Evolutionary conservation across 192 early-diverging fungal species (phyloP), one percentile per base, ranked within the genome.

Genomic region (Geosiphon pyriformis): DNA sequence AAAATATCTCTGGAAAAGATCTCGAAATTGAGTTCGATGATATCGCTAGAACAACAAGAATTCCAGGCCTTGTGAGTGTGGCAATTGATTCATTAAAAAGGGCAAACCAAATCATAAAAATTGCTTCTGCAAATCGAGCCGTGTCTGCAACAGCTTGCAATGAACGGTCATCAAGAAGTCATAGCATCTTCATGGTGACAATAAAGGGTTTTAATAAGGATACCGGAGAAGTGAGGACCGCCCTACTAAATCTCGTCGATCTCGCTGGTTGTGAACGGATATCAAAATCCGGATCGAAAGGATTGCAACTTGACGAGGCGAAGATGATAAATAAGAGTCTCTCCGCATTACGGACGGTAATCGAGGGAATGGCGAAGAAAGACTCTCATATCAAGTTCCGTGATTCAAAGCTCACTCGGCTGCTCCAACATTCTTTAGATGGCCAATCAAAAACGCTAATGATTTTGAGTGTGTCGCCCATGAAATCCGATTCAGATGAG

Each of bases 241-340:
- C 94, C 0, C 80, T 88, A 22, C 83, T 98, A 32, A 96, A 96
- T 62, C 73, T 98, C 67, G 91, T 98, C 65, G 96, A 98, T 71
- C 75, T 98, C 52, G 96, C 96, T 22, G 96, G 96, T 23, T 93
- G 89, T 25, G 96, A 98, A 75, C 82, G 93, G 17, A 78, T 98
- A 18, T 84, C 87, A 2, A 76, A 75, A 53, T 92, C 88, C 3
- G 94, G 92, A 2, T 87, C 93, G 0, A 88, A 83, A 18, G 94
- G 94, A 3, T 92, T 97, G 57, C 80, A 93, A 37, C 74, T 96
- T 53, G 89, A 86, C 69, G 96, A 98, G 55, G 92, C 94, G 1
- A 90, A 96, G 70, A 90, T 90, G n/a, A 98, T 98, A 68, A 98
- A 98, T 76, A 94, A 92, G 76, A 91, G 90, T 69, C 72, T 98